A percentile compares a stretch with the other conserved stretches of the same genome.
phyloP scores from a whole-genome alignment of 345 rosid genomes.

The Gossypioides kirkii region DNA sequence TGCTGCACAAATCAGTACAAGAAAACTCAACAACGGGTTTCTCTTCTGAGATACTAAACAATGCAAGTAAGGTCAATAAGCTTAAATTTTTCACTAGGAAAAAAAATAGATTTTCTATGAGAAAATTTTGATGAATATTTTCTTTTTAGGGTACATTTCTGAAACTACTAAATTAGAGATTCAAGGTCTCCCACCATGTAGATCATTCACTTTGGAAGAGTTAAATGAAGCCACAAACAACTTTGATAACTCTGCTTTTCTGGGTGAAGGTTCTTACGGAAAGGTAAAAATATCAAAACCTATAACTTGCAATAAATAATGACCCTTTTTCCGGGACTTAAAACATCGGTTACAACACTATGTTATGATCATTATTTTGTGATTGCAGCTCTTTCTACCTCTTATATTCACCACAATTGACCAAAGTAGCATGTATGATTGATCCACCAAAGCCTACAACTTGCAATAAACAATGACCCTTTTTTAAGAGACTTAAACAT shows the following conservation, averaged over 20 bases:
- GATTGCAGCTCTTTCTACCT: background rate
- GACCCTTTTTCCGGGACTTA: background rate
- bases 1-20: slow-evolving; percentile 49
- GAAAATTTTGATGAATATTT: background rate
- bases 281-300: slow-evolving; percentile 44
- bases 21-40: slow-evolving; percentile 47
- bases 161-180: slow-evolving; percentile 62
- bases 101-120: background rate
- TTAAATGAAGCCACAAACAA: slow-evolving; percentile 74
- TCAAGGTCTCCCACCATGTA: slow-evolving; percentile 50
- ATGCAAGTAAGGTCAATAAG: slow-evolving; percentile 64
- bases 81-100: background rate
- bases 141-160: slow-evolving; percentile 65
- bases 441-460: no score
- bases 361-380: background rate
- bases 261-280: slow-evolving; percentile 78
- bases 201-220: slow-evolving; percentile 66
- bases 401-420: background rate
- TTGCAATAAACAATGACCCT: no score
- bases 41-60: slow-evolving; percentile 75
- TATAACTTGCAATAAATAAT: background rate
- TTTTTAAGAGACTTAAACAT: no score
- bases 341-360: background rate
- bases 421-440: background rate
- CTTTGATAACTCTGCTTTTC: slow-evolving; percentile 55